These are phyloP conservation scores for Debaryomycetaceae sp. DNA, from an alignment of 1,139 yeast genomes.

Conservation along the genomic window DNA sequence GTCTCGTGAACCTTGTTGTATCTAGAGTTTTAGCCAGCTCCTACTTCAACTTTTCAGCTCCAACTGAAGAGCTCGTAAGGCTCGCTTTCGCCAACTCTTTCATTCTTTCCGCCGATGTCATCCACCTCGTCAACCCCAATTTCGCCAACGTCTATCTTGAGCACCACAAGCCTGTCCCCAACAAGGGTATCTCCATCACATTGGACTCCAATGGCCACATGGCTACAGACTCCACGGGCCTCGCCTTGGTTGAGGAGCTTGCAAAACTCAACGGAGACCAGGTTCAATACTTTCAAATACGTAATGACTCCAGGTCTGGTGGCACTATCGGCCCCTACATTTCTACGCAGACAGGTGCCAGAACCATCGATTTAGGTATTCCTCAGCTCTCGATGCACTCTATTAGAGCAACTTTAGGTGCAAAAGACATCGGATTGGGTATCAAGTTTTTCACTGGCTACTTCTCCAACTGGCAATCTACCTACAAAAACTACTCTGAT, in stretches of 20 bases:
- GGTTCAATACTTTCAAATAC: conserved; percentile 66
- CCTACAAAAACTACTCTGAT: conserved; percentile 19
- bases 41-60: conserved; percentile 8
- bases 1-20: conserved; percentile 38
- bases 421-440: conserved; percentile 67
- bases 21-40: conserved; percentile 28
- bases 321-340: conserved; percentile 79
- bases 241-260: conserved; percentile 62
- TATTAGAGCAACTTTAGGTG: conserved; percentile 72
- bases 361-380: conserved; percentile 74
- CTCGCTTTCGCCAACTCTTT: conserved; percentile 52
- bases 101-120: conserved; percentile 65
- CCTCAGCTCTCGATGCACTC: conserved; percentile 83
- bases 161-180: conserved; percentile 73
- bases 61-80: conserved; percentile 13
- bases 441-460: conserved; percentile 62
- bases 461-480: conserved; percentile 54
- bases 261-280: conserved; percentile 59
- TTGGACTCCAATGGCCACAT: conserved; percentile 77
- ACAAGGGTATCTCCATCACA: conserved; percentile 68
- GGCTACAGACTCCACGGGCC: conserved; percentile 75
- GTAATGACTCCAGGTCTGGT: conserved; percentile 72
- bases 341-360: conserved; percentile 65
- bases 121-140: conserved; percentile 62
- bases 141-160: conserved; percentile 62